Conservation (phyloP, 805 yeast species). For the Jamesozyma gamospora region DNA sequence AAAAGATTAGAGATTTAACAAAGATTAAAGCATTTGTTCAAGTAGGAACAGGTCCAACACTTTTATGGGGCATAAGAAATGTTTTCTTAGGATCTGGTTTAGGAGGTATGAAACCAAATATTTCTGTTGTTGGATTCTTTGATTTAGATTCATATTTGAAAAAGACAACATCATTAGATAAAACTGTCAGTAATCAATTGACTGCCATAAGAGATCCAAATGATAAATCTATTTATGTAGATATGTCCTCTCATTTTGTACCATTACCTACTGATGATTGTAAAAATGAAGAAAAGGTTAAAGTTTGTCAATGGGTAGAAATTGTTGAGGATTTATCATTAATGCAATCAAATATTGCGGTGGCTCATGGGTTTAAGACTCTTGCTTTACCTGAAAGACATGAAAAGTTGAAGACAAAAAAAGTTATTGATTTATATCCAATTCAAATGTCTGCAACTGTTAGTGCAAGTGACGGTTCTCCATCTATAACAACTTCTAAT, state of each 20-base stretch:
- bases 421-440: slow-evolving; percentile 83
- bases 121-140: slow-evolving; percentile 83
- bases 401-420: slow-evolving; percentile 25
- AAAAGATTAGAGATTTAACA: slow-evolving; percentile 64
- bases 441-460: slow-evolving; percentile 91
- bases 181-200: neutral
- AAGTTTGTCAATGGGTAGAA: slow-evolving; percentile 81
- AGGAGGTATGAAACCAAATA: slow-evolving; percentile 98
- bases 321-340: slow-evolving; percentile 81
- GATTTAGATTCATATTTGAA: slow-evolving; percentile 40
- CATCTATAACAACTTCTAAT: slow-evolving; percentile 64
- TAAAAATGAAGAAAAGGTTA: slow-evolving; percentile 57
- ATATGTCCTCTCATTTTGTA: slow-evolving; percentile 3
- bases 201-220: slow-evolving; percentile 2
- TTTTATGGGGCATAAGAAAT: slow-evolving; percentile 93
- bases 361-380: slow-evolving; percentile 76
- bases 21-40: slow-evolving; percentile 90
- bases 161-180: neutral
- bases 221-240: slow-evolving; percentile 2
- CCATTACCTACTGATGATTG: slow-evolving; percentile 71
- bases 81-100: slow-evolving; percentile 87
- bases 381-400: slow-evolving; percentile 50
- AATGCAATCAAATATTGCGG: slow-evolving; percentile 85
- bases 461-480: slow-evolving; percentile 11
- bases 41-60: slow-evolving; percentile 73